Percentiles rank a stretch among this genome's conserved stretches.
Evolutionary conservation across 805 yeast species (phyloP).

Genomic region (Saccharomycopsis fibuligera): DNA sequence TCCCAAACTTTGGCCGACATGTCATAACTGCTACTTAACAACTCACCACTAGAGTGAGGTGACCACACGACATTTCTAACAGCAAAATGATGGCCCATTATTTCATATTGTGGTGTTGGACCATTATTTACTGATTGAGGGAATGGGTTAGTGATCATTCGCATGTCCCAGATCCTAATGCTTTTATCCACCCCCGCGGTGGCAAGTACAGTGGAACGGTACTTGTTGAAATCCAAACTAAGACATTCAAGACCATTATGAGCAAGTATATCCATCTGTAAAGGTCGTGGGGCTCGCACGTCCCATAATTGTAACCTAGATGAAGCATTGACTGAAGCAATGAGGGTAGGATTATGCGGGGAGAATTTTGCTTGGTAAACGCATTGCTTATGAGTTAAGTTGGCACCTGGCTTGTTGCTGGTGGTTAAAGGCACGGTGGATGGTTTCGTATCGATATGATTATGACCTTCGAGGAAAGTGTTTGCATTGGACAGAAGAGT

Average conservation of each 20-base stretch:
- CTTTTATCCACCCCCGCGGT: constrained; percentile 89
- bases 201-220: constrained; percentile 70
- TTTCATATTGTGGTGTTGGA: constrained; percentile 67
- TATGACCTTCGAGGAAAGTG: constrained; percentile 22
- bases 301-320: constrained; percentile 82
- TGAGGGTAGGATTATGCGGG: constrained; percentile 71
- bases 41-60: constrained; percentile 69
- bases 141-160: constrained; percentile 46
- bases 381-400: constrained; percentile 44
- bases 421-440: constrained; percentile 34
- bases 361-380: constrained; percentile 76
- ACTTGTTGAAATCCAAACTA: constrained; percentile 86
- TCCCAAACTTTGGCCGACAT: constrained; percentile 89
- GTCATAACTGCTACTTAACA: constrained; percentile 80
- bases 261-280: constrained; percentile 52
- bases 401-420: constrained; percentile 29
- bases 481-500: constrained; percentile 36
- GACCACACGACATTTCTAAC: constrained; percentile 81
- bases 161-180: constrained; percentile 80
- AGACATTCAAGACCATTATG: constrained; percentile 80
- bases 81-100: constrained; percentile 85
- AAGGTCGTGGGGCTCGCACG: constrained; percentile 57
- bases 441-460: constrained; percentile 8
- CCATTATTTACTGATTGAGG: constrained; percentile 29
- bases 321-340: constrained; percentile 68